A percentile compares a stretch with the other conserved stretches of the same genome.
phyloP scores from a whole-genome alignment of 345 rosid genomes.

The Ceriops tagal region DNA sequence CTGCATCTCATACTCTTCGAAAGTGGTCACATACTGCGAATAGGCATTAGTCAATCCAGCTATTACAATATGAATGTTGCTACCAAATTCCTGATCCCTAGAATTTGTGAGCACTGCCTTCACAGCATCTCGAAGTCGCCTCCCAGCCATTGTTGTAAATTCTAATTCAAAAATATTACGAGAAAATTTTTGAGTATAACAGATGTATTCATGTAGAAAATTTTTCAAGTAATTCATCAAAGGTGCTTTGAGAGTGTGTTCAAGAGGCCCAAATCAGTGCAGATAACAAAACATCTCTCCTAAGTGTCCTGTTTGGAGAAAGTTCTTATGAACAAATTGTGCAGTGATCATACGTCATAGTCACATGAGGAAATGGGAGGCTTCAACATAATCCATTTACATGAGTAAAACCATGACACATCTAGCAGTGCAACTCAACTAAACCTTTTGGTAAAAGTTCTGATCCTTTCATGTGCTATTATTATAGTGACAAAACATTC shows the following conservation, averaged over 20 bases:
- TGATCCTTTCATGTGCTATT: not conserved
- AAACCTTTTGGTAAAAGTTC: not conserved
- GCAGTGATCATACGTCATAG: too few species aligned
- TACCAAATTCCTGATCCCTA: conserved; percentile 36
- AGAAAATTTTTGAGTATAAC: not conserved
- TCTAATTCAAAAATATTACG: conserved; percentile 39
- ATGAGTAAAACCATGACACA: too few species aligned
- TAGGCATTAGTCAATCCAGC: conserved; percentile 92
- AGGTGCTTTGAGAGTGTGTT: too few species aligned
- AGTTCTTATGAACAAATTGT: too few species aligned
- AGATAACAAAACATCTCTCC: too few species aligned
- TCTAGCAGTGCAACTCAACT: not conserved
- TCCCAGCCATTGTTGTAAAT: conserved; percentile 97
- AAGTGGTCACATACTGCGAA: conserved; percentile 89
- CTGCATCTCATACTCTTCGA: conserved; percentile 89
- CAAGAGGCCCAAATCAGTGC: too few species aligned
- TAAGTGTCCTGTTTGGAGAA: too few species aligned
- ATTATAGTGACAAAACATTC: conserved; percentile 1
- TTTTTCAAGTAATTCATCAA: not conserved
- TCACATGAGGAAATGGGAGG: too few species aligned
- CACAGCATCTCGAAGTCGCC: conserved; percentile 93
- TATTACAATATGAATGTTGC: conserved; percentile 63
- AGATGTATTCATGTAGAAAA: not conserved
- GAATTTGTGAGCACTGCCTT: conserved; percentile 52
- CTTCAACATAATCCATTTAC: too few species aligned